A percentile compares a stretch with the other conserved stretches of the same genome.
Evolutionary conservation across 1,284 basidiomycete species (phyloP).

Genomic region (Schizopora paradoxa): DNA sequence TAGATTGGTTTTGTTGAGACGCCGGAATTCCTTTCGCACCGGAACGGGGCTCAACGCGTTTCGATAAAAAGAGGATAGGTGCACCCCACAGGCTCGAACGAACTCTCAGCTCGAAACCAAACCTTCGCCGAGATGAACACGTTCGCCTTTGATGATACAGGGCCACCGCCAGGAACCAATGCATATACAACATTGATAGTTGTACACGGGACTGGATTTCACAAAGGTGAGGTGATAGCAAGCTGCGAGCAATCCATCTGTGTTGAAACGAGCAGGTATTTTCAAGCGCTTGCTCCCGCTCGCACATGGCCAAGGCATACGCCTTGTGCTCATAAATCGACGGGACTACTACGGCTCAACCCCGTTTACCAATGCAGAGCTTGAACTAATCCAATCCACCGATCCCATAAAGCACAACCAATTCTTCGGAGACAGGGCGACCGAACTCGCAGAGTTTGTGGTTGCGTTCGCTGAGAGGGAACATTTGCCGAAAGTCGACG

Average conservation of each 20-base stretch:
- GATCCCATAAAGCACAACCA: neutral
- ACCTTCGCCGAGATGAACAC: no score
- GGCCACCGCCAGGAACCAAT: constrained; percentile 2
- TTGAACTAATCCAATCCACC: constrained; percentile 5
- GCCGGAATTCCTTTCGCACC: no score
- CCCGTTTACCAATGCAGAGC: constrained; percentile 22
- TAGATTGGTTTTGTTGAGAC: no score
- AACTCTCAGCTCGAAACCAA: no score
- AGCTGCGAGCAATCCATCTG: no score
- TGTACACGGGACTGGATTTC: no score
- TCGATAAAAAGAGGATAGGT: no score
- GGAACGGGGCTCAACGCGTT: no score
- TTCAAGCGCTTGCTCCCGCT: constrained; percentile 18
- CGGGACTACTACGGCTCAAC: constrained; percentile 28
- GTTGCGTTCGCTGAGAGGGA: constrained; percentile 17
- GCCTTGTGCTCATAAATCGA: constrained; percentile 27
- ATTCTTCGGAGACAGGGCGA: constrained; percentile 11
- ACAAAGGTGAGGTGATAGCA: no score
- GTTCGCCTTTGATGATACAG: constrained; percentile 12
- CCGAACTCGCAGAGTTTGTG: constrained; percentile 20
- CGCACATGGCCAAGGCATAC: constrained; percentile 21
- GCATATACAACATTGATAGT: constrained; percentile 7
- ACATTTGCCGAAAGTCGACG: constrained; percentile 8
- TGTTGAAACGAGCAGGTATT: no score
- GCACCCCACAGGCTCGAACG: no score